A percentile compares a stretch with the other conserved stretches of the same genome.
These are phyloP conservation scores for Chalara sp. DNA, from an alignment of 2,329 filamentous ascomycete genomes.

Conservation along the genomic window DNA sequence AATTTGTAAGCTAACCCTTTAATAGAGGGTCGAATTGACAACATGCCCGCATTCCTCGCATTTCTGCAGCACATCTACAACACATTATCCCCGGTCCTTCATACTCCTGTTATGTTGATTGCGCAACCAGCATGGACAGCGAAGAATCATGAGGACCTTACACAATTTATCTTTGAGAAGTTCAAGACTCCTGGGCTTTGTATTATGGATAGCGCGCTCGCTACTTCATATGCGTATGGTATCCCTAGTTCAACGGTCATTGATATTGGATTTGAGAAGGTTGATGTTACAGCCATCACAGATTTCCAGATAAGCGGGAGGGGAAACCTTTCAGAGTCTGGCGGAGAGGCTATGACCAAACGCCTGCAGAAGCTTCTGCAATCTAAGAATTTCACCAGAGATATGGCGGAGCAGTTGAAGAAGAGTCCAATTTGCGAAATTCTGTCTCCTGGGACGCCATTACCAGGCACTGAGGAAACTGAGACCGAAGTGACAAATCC, in stretches of 20 bases:
- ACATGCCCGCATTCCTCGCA: conserved; percentile 91
- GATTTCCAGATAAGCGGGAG: conserved; percentile 69
- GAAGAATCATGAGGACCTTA: conserved; percentile 78
- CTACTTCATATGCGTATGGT: conserved; percentile 77
- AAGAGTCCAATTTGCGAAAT: conserved; percentile 61
- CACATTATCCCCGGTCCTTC: conserved; percentile 82
- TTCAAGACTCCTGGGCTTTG: conserved; percentile 91
- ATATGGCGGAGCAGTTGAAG: conserved; percentile 67
- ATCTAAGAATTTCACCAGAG: conserved; percentile 49
- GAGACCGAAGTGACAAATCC: conserved; percentile 31
- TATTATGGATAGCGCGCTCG: conserved; percentile 81
- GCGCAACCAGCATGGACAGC: conserved; percentile 86
- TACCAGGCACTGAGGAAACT: conserved; percentile 41
- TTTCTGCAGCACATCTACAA: conserved; percentile 89
- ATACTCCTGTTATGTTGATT: conserved; percentile 89
- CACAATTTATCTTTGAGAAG: conserved; percentile 95
- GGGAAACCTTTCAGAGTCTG: conserved; percentile 58
- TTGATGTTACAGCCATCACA: conserved; percentile 83
- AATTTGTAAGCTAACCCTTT: conserved; percentile 4
- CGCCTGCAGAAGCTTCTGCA: conserved; percentile 62
- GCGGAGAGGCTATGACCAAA: conserved; percentile 81
- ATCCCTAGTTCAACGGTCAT: conserved; percentile 75
- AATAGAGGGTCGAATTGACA: conserved; percentile 69
- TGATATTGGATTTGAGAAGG: conserved; percentile 87
- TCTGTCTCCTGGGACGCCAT: conserved; percentile 45